Evolutionary conservation across 257 asterid genomes (phyloP), one percentile per base, ranked within the genome.

Genomic region (Galeopsis tetrahit): DNA sequence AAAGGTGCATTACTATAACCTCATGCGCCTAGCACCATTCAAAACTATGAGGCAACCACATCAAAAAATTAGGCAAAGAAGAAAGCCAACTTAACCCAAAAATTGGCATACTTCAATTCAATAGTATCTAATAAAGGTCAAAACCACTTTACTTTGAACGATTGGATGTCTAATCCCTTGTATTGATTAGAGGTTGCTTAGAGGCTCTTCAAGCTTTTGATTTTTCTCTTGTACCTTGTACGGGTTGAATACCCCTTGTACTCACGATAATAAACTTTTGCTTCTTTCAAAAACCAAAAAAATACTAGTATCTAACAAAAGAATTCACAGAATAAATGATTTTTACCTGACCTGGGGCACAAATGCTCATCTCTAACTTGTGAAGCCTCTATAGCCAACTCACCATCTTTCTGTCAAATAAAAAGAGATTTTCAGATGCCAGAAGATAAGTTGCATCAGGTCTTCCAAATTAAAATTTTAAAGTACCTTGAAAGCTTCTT

Each of bases 401-500:
- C 82, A 13, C 74, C 90, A 60, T 77, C 90, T 92, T 90, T 81
- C 55, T 55, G 72, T 64, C 57, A 38, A 75, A 76, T 32, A 36
- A 17, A 55, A 59, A 68, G 55, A 21, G 35, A 74, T 17, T 6
- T 57, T 70, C 74, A 69, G 59, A 52, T 36, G 60, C 61, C 7
- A 43, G 59, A 57, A 28, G 65, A 58, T 33, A 83, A 59, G 57
- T 35, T 28, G 73, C 74, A 40, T 32, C 58, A 43, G 33, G 66
- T 5, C 46, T 4, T 44, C 49, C 15, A 13, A 63, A 66, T 33
- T 40, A 53, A 61, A 52, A 44, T 42, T 35, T 48, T 33, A 36
- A 67, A 39, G 68, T 77, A 91, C 97, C 96, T 83, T 85, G 75
- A 89, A 94, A 65, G 93, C 96, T 83, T 88, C 97, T 72, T 87